A percentile compares a stretch with the other conserved stretches of the same genome.
Conservation (phyloP, 805 yeast genomes). For the Metschnikowia gruessii region DNA sequence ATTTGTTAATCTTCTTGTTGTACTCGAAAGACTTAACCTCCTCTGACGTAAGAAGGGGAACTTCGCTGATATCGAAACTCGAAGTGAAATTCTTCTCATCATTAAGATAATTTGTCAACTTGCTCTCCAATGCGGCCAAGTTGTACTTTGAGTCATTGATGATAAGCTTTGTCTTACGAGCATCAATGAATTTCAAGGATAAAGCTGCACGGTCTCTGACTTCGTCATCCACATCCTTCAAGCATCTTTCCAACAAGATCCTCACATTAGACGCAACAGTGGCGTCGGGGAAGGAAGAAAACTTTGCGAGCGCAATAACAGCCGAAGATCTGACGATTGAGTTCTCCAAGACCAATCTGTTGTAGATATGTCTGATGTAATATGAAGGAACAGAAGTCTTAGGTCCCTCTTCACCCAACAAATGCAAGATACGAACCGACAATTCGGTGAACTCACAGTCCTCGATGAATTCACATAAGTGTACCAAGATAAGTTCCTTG, state of each 20-base stretch:
- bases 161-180: slow-evolving; percentile 45
- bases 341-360: slow-evolving; percentile 93
- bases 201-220: slow-evolving; percentile 96
- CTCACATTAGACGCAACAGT: slow-evolving; percentile 64
- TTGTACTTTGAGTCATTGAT: slow-evolving; percentile 69
- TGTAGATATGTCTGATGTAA: slow-evolving; percentile 93
- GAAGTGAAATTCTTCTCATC: slow-evolving; percentile 46
- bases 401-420: slow-evolving; percentile 95
- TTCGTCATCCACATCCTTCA: slow-evolving; percentile 90
- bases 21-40: slow-evolving; percentile 65
- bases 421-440: slow-evolving; percentile 86
- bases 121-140: slow-evolving; percentile 72
- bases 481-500: slow-evolving; percentile 77
- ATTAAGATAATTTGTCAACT: slow-evolving; percentile 68
- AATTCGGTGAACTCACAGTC: slow-evolving; percentile 96
- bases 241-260: slow-evolving; percentile 75
- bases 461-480: slow-evolving; percentile 93
- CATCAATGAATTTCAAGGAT: slow-evolving; percentile 62
- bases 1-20: slow-evolving; percentile 46
- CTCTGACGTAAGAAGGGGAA: slow-evolving; percentile 66
- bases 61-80: slow-evolving; percentile 68
- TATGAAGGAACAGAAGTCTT: slow-evolving; percentile 77
- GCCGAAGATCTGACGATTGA: slow-evolving; percentile 96
- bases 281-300: slow-evolving; percentile 74
- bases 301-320: slow-evolving; percentile 85